These are phyloP conservation scores for Camelina laxa DNA, from an alignment of 345 rosid genomes.

Conservation along the genomic window DNA sequence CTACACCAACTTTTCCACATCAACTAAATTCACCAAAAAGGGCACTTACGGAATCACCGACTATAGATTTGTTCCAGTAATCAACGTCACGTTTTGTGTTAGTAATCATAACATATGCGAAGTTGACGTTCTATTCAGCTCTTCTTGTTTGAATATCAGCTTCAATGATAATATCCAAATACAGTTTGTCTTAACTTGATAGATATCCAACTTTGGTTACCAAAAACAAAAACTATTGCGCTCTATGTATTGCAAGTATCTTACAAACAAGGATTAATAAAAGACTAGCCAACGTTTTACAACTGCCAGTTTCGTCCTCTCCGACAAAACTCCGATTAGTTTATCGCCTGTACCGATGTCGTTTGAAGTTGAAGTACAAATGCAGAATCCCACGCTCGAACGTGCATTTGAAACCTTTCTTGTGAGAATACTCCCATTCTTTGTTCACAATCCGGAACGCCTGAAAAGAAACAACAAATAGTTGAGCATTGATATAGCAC, in stretches of 20 bases:
- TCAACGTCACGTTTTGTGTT: slow-evolving; percentile 17
- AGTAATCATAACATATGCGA: neutral
- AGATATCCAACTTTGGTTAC: neutral
- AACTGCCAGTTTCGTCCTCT: slow-evolving; percentile 16
- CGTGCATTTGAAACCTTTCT: slow-evolving; percentile 95
- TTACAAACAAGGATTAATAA: slow-evolving; percentile 31
- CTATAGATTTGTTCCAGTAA: neutral
- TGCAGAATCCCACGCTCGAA: slow-evolving; percentile 94
- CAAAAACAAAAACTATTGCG: neutral
- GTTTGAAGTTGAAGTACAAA: slow-evolving; percentile 88
- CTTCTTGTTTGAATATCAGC: neutral
- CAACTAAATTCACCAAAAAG: slow-evolving; percentile 2
- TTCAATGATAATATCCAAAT: neutral
- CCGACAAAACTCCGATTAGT: slow-evolving; percentile 23
- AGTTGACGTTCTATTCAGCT: neutral
- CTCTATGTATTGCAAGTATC: neutral
- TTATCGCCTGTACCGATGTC: slow-evolving; percentile 88
- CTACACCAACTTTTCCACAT: slow-evolving; percentile 25
- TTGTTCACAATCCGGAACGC: slow-evolving; percentile 90
- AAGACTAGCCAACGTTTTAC: slow-evolving; percentile 25
- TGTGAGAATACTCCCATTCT: slow-evolving; percentile 98
- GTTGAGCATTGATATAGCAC: neutral
- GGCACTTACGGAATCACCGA: neutral
- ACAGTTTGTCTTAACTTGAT: neutral
- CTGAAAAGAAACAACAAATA: slow-evolving; percentile 46